Percentiles rank a stretch among this genome's conserved stretches.
phyloP scores from a whole-genome alignment of 1,284 basidiomycete genomes.

The Trichosporon sp. region DNA sequence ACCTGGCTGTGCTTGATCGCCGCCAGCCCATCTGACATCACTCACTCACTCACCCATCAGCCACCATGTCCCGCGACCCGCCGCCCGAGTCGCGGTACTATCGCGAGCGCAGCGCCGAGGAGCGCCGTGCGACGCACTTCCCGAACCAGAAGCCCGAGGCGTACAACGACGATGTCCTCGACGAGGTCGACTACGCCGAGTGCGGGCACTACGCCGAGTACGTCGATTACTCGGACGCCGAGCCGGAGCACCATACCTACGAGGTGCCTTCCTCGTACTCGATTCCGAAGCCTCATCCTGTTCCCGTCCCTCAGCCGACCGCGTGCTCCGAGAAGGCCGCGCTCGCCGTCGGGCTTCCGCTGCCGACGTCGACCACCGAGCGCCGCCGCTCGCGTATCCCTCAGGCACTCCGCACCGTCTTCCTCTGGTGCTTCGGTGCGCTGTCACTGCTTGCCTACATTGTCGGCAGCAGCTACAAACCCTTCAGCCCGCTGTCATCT shows the following conservation, averaged over 20 bases:
- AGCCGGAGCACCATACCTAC: neutral
- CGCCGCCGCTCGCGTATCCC: neutral
- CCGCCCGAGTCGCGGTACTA: neutral
- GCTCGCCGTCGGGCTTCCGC: neutral
- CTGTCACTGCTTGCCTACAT: neutral
- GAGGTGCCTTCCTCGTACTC: neutral
- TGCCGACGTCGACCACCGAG: neutral
- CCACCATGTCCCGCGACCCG: neutral
- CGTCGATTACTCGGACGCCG: neutral
- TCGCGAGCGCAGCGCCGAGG: neutral
- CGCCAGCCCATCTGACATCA: neutral
- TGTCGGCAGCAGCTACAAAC: neutral
- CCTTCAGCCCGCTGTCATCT: neutral
- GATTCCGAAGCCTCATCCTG: neutral
- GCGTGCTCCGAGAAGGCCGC: neutral
- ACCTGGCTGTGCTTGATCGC: neutral
- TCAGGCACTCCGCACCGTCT: neutral
- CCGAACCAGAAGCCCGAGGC: neutral
- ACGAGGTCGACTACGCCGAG: neutral
- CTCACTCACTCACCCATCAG: neutral
- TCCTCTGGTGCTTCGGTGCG: neutral
- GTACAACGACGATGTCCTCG: neutral
- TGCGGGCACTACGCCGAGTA: neutral
- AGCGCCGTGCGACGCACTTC: neutral
- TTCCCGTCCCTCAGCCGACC: neutral